Conservation (phyloP, 257 asterid species). For the Solanum pennellii region DNA sequence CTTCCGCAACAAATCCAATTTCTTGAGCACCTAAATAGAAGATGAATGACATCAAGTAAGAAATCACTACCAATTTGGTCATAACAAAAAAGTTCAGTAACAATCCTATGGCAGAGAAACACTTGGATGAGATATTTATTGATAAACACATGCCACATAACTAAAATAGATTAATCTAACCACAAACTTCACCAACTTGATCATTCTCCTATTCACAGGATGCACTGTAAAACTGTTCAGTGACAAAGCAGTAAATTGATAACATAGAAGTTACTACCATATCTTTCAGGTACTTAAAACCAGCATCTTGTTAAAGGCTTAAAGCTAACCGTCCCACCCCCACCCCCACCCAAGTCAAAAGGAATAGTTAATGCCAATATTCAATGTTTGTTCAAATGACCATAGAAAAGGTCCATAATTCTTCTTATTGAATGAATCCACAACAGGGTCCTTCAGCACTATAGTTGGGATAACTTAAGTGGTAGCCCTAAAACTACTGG, state of each 20-base stretch:
- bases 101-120: neutral
- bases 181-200: neutral
- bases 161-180: neutral
- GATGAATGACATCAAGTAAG: slow-evolving; percentile 16
- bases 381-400: neutral
- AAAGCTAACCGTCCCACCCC: too few species aligned
- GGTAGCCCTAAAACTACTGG: neutral
- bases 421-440: neutral
- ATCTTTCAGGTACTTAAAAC: neutral
- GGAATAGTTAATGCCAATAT: neutral
- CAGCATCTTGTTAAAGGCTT: neutral
- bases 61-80: slow-evolving; percentile 1
- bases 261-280: neutral
- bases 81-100: neutral
- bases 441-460: neutral
- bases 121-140: neutral
- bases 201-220: neutral
- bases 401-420: neutral
- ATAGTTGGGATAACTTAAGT: neutral
- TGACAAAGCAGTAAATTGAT: neutral
- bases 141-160: neutral
- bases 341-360: neutral
- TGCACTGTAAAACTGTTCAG: neutral
- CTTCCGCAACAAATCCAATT: slow-evolving; percentile 83
- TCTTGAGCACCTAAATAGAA: slow-evolving; percentile 76